phyloP scores from a whole-genome alignment of 805 yeast genomes.

The Saccharomycopsis fodiens region DNA sequence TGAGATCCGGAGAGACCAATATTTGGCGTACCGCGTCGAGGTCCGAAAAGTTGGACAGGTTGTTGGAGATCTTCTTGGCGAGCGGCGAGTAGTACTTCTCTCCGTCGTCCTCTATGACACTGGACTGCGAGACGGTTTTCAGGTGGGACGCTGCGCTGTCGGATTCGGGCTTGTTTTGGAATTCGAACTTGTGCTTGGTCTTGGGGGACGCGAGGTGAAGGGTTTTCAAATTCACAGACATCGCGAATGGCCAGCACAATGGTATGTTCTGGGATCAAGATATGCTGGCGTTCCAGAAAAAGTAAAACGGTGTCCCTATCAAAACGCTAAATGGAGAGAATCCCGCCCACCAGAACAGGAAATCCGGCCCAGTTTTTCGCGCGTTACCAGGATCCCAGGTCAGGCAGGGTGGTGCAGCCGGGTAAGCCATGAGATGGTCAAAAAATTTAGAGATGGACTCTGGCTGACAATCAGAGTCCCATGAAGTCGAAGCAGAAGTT shows the following conservation, averaged over 20 bases:
- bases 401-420: background rate
- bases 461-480: too few relatives aligned
- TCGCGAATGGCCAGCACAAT: too few relatives aligned
- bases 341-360: background rate
- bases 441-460: background rate
- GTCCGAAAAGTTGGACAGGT: slow-evolving; percentile 13
- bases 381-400: background rate
- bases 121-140: slow-evolving; percentile 10
- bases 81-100: slow-evolving; percentile 19
- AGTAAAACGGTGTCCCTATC: background rate
- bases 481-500: slow-evolving; percentile 34
- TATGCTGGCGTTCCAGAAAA: background rate
- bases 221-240: slow-evolving; percentile 17
- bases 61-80: slow-evolving; percentile 9
- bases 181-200: slow-evolving; percentile 16
- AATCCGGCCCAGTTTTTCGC: background rate
- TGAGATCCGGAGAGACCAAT: slow-evolving; percentile 17
- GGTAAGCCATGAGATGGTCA: slow-evolving; percentile 1
- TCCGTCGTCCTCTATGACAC: slow-evolving; percentile 19
- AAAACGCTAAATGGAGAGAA: background rate
- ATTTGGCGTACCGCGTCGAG: slow-evolving; percentile 20
- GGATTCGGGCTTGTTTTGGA: too few relatives aligned
- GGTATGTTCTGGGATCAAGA: too few relatives aligned
- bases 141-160: slow-evolving; percentile 1
- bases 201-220: slow-evolving; percentile 18